Conservation (phyloP, 2,329 filamentous ascomycete species). For the Polychaeton citri region DNA sequence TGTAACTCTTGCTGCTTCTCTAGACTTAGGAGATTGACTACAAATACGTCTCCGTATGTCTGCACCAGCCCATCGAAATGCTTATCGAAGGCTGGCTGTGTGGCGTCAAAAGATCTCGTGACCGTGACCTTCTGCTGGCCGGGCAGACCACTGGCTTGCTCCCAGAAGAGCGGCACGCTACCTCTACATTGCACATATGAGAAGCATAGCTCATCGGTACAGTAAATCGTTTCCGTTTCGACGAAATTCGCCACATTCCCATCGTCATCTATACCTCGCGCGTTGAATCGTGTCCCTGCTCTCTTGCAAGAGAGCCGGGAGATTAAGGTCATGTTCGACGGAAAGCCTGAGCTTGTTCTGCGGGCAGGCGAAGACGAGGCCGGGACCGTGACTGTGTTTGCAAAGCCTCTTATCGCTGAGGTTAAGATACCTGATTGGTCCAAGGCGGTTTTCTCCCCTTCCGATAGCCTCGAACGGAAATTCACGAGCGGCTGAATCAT, state of each 20-base stretch:
- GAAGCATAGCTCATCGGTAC: slow-evolving; percentile 66
- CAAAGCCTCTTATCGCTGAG: slow-evolving; percentile 87
- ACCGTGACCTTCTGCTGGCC: slow-evolving; percentile 90
- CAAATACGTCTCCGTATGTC: slow-evolving; percentile 78
- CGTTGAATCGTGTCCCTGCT: slow-evolving; percentile 91
- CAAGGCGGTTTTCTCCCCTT: slow-evolving; percentile 61
- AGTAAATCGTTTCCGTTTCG: slow-evolving; percentile 91
- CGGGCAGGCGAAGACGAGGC: slow-evolving; percentile 60
- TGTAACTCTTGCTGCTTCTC: slow-evolving; percentile 78
- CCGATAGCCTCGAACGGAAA: slow-evolving; percentile 70
- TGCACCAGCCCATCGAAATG: slow-evolving; percentile 82
- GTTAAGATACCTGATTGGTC: slow-evolving; percentile 81
- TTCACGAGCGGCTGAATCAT: slow-evolving; percentile 90
- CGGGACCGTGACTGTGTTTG: slow-evolving; percentile 73
- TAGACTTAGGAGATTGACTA: slow-evolving; percentile 87
- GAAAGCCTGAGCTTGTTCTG: slow-evolving; percentile 52
- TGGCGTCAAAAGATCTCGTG: slow-evolving; percentile 77
- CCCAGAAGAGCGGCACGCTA: slow-evolving; percentile 94
- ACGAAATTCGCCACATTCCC: slow-evolving; percentile 97
- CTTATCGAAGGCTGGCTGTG: slow-evolving; percentile 87
- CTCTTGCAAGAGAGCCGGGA: slow-evolving; percentile 81
- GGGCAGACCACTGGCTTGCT: slow-evolving; percentile 77
- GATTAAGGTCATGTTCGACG: slow-evolving; percentile 76
- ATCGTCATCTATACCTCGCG: slow-evolving; percentile 93
- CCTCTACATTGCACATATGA: slow-evolving; percentile 89